Percentiles rank a stretch among this genome's conserved stretches.
Conservation (phyloP, 1,139 yeast species). For the Taphrina communis region DNA sequence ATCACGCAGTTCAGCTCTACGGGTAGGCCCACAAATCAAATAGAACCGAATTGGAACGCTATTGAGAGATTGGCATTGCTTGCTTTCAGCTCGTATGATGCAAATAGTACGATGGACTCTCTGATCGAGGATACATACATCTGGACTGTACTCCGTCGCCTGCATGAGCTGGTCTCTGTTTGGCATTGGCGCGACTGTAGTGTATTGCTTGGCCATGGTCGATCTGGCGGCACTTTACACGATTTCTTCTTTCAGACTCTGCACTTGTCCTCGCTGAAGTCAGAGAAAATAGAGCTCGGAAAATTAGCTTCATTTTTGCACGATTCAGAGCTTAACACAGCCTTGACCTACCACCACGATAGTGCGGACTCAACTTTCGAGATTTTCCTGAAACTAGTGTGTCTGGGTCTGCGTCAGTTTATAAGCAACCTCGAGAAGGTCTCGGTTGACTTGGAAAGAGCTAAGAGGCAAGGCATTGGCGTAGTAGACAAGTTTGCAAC, state of each 20-base stretch:
- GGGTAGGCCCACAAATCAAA: neutral
- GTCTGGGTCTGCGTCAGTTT: slow-evolving; percentile 15
- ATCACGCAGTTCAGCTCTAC: slow-evolving; percentile 11
- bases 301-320: slow-evolving; percentile 3
- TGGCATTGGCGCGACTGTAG: slow-evolving; percentile 27
- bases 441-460: slow-evolving; percentile 2
- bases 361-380: slow-evolving; percentile 10
- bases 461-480: neutral
- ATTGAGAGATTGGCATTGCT: neutral
- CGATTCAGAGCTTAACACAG: neutral
- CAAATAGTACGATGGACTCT: neutral
- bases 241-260: slow-evolving; percentile 24
- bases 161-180: slow-evolving; percentile 3
- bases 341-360: neutral
- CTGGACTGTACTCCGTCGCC: slow-evolving; percentile 18
- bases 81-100: neutral
- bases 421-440: neutral
- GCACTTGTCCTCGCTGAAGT: slow-evolving; percentile 9
- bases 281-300: neutral
- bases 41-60: slow-evolving; percentile 22
- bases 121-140: slow-evolving; percentile 12
- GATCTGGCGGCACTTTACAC: slow-evolving; percentile 25
- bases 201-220: slow-evolving; percentile 23
- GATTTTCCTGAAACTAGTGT: slow-evolving; percentile 19
- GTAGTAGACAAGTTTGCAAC: slow-evolving; percentile 37